These are phyloP conservation scores for Euclidium syriacum DNA, from an alignment of 345 rosid species.

Conservation along the genomic window DNA sequence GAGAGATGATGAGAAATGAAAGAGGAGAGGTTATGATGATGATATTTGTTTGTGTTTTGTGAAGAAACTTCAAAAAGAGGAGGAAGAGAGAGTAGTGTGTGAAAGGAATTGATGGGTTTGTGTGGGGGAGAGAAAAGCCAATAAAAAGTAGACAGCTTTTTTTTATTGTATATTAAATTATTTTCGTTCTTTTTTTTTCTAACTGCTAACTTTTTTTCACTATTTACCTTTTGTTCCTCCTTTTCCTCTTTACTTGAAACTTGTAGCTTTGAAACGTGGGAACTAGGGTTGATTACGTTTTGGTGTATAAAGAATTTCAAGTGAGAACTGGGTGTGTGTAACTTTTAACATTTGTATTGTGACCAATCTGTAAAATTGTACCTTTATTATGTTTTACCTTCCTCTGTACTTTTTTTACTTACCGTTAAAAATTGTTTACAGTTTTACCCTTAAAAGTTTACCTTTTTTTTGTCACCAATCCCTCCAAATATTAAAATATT, in stretches of 20 bases:
- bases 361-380: no score
- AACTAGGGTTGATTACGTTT: conserved; percentile 23
- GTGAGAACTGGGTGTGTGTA: background rate
- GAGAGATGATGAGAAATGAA: background rate
- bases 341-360: no score
- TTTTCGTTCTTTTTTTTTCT: background rate
- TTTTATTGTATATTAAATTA: background rate
- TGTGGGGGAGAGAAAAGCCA: conserved; percentile 26
- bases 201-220: background rate
- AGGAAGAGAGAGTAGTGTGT: conserved; percentile 29
- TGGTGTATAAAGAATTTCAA: background rate
- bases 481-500: no score
- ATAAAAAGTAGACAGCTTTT: conserved; percentile 22
- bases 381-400: no score
- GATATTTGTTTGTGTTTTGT: background rate
- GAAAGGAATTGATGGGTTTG: conserved; percentile 32
- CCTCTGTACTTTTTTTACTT: no score
- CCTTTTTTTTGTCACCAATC: no score
- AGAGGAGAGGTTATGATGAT: conserved; percentile 14
- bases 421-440: no score
- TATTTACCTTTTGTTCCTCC: conserved; percentile 19
- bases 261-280: conserved; percentile 24
- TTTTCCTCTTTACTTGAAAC: conserved; percentile 22
- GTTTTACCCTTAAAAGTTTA: no score
- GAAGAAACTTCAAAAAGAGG: conserved; percentile 15